Conservation (phyloP, 148 eudicot species). For the Spergularia marina region DNA sequence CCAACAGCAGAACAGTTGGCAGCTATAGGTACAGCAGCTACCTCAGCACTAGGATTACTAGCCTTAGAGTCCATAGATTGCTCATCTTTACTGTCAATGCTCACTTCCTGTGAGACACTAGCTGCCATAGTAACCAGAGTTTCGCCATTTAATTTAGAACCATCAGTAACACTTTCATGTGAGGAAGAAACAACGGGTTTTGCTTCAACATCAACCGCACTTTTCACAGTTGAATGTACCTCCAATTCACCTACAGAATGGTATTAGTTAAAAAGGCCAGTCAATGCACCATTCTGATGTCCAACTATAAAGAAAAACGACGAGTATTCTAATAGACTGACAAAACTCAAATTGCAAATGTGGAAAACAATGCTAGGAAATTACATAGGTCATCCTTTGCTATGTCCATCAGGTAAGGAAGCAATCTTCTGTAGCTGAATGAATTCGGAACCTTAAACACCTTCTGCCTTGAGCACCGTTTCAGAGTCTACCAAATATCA, state of each 20-base stretch:
- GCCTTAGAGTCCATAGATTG: neutral
- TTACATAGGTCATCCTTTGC: conserved; percentile 42
- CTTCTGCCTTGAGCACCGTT: conserved; percentile 43
- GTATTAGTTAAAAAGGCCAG: neutral
- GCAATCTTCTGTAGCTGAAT: conserved; percentile 55
- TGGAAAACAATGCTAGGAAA: neutral
- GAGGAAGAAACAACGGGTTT: conserved; percentile 13
- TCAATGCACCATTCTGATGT: neutral
- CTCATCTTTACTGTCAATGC: conserved; percentile 17
- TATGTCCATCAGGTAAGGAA: conserved; percentile 54
- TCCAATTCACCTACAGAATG: conserved; percentile 36
- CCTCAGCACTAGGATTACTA: conserved; percentile 17
- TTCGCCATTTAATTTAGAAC: conserved; percentile 24
- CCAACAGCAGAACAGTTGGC: conserved; percentile 16
- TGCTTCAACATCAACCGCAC: conserved; percentile 26
- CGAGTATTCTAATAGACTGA: neutral
- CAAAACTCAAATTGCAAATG: neutral
- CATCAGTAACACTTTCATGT: conserved; percentile 12
- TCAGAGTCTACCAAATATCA: conserved; percentile 39
- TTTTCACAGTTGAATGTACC: conserved; percentile 14
- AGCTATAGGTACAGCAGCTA: neutral
- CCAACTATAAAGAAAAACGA: neutral
- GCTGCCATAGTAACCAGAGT: neutral
- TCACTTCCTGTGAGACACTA: conserved; percentile 17
- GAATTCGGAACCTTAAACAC: conserved; percentile 45